phyloP scores from a whole-genome alignment of 2,329 filamentous ascomycete genomes.

The Chrysoporthe deuterocubensis region DNA sequence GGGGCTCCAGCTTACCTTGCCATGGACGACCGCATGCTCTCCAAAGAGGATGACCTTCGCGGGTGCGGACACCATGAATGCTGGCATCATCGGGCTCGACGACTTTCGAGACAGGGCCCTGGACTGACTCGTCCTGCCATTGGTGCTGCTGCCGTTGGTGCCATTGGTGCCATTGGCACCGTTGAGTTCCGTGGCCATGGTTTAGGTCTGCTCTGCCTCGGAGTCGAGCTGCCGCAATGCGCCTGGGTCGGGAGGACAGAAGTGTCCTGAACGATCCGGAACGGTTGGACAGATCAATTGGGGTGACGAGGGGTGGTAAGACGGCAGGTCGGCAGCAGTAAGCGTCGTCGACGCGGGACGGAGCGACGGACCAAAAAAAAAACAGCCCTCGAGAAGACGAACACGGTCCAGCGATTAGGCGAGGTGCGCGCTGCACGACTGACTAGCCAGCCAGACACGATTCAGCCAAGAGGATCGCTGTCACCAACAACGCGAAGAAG shows the following conservation, averaged over 20 bases:
- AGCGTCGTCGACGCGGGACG: constrained; percentile 1
- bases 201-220: background rate
- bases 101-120: constrained; percentile 56
- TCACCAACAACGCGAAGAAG: background rate
- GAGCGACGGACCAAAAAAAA: background rate
- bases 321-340: background rate
- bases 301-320: background rate
- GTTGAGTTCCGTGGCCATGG: constrained; percentile 12
- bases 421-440: background rate
- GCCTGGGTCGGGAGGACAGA: background rate
- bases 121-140: constrained; percentile 35
- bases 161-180: constrained; percentile 38
- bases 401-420: background rate
- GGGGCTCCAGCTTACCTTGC: constrained; percentile 65
- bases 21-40: constrained; percentile 96
- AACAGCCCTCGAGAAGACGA: background rate
- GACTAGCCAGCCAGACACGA: constrained; percentile 1
- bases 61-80: constrained; percentile 97
- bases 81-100: constrained; percentile 73
- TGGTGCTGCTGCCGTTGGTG: constrained; percentile 35
- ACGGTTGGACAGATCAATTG: background rate
- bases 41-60: constrained; percentile 99
- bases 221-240: background rate
- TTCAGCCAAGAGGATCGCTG: background rate
- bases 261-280: background rate